Evolutionary conservation across 306 rosid genomes (phyloP).

Genomic region (Quercus wislizeni): DNA sequence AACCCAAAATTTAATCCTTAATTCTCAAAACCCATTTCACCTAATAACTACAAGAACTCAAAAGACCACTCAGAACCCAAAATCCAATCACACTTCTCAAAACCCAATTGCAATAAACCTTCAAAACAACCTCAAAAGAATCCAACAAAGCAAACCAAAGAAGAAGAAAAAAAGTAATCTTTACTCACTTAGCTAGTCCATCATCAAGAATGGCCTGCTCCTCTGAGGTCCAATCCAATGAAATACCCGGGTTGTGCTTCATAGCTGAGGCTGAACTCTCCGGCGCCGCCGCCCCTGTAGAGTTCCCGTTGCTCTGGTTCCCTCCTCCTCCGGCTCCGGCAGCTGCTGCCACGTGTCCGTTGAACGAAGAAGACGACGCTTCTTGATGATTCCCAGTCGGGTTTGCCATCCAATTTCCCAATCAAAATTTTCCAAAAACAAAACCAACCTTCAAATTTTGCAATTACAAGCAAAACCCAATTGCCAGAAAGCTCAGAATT

Average conservation of each 20-base stretch:
- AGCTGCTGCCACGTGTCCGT: conserved; percentile 25
- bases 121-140: background rate
- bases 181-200: conserved; percentile 74
- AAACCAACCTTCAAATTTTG: background rate
- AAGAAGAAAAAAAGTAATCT: background rate
- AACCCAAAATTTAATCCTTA: background rate
- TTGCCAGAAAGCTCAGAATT: conserved; percentile 32
- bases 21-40: background rate
- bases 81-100: background rate
- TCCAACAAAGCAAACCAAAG: background rate
- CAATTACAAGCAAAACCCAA: conserved; percentile 21
- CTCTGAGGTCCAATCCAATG: conserved; percentile 80
- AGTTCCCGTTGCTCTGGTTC: conserved; percentile 56
- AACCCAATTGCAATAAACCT: too few species aligned
- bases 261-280: conserved; percentile 66
- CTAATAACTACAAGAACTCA: background rate
- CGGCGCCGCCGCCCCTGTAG: conserved; percentile 35
- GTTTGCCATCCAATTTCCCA: conserved; percentile 53
- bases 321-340: conserved; percentile 11
- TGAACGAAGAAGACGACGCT: conserved; percentile 66
- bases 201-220: conserved; percentile 84
- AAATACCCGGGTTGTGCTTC: conserved; percentile 95
- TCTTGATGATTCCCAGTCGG: conserved; percentile 78
- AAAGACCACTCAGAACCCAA: background rate
- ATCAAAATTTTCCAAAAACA: conserved; percentile 11